Base-by-base conservation (phyloP, 352 stramenopile genomes). In the Phytophthora multivora region DNA sequence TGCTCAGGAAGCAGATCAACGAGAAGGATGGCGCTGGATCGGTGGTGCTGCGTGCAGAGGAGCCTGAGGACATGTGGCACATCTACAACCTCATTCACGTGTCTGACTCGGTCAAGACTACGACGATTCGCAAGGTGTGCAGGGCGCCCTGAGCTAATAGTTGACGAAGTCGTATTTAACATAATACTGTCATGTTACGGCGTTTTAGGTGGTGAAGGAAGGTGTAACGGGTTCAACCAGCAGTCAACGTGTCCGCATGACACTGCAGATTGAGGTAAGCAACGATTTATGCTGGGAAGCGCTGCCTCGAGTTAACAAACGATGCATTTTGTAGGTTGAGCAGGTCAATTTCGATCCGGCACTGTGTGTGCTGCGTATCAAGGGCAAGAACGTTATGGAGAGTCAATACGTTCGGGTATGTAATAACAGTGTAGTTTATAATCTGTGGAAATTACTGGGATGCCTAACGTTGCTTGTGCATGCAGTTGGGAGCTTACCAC, bases 1-100 rank as follows among this genome's bases (percentile, higher is more conserved):
- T 98, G 50, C 59, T 97, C 21, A 95, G 91, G 80, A 93, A 93
- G 73, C 80, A 95, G 71, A 94, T 98, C 63, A 96, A 77, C 65
- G 88, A 93, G 65, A 99, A 99, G 80, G 96, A 99, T 81, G 95
- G 95, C 61, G 89, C 78, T 47, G 96, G 96, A 21, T 88, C 61
- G 11, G 83, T 99, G 18, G 75, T 96, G 55, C 79, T 99, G 49
- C 88, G 93, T 38, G 95, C 97, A 7, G 95, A 98, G 71, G 97
- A 98, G 58, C 78, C 92, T 4, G 97, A 99, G 75, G 97, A 99
- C 75, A 97, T 99, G 79, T 99, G 97, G 96, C 97, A 99, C 66
- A 85, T 97, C 26, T 99, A 99, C 86, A 99, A 99, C 73, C 80
- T 99, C 35, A 97, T 99, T 36, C 86, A 97, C 66, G 84, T 89